A percentile compares a stretch with the other conserved stretches of the same genome.
These are phyloP conservation scores for Metschnikowia anglica DNA, from an alignment of 805 yeast species.

Conservation along the genomic window DNA sequence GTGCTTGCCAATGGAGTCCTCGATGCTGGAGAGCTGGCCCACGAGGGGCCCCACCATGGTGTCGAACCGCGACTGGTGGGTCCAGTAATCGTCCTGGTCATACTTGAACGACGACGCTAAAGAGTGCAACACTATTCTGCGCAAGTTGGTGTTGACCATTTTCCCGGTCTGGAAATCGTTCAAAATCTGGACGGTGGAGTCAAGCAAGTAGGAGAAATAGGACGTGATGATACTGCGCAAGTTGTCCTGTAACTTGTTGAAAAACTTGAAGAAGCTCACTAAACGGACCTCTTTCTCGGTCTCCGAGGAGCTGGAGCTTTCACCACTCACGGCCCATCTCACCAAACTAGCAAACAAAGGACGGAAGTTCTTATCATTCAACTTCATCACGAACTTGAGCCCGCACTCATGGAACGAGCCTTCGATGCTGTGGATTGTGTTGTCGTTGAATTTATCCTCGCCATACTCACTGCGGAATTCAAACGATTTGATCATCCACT, in stretches of 20 bases:
- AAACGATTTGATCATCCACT: constrained; percentile 65
- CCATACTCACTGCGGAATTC: constrained; percentile 62
- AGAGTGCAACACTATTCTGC: constrained; percentile 72
- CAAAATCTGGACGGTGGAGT: constrained; percentile 61
- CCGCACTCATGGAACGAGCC: constrained; percentile 71
- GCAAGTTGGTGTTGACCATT: constrained; percentile 49
- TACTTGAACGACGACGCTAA: constrained; percentile 78
- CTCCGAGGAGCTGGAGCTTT: constrained; percentile 53
- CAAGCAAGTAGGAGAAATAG: constrained; percentile 82
- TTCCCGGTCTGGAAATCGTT: constrained; percentile 46
- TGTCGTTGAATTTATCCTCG: constrained; percentile 52
- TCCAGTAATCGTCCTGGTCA: constrained; percentile 96
- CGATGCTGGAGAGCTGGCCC: constrained; percentile 65
- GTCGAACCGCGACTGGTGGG: constrained; percentile 80
- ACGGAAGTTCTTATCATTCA: constrained; percentile 90
- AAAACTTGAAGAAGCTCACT: constrained; percentile 78
- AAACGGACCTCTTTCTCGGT: constrained; percentile 49
- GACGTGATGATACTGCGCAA: constrained; percentile 84
- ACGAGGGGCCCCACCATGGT: constrained; percentile 61
- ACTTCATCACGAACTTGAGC: constrained; percentile 76
- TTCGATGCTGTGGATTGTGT: constrained; percentile 80
- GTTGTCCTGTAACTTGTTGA: constrained; percentile 78
- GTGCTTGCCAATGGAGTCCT: constrained; percentile 73
- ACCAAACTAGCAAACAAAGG: constrained; percentile 85
- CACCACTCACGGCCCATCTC: constrained; percentile 91